Percentiles rank a stretch among this genome's conserved stretches.
These are phyloP conservation scores for Erodium maritimum DNA, from an alignment of 345 rosid species.

Conservation along the genomic window DNA sequence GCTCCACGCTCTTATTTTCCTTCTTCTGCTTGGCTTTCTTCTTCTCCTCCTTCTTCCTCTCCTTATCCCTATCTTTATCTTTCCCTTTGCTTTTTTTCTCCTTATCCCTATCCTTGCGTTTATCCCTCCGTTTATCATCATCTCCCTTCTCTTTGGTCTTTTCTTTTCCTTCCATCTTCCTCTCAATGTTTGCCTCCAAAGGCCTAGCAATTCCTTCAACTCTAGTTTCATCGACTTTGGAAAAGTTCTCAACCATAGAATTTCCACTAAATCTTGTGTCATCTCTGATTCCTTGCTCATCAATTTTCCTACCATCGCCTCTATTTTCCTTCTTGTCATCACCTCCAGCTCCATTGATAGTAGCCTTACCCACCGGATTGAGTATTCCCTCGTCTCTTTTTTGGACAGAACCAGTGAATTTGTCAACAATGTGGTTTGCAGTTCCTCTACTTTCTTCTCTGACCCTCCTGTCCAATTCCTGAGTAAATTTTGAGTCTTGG, in stretches of 20 bases:
- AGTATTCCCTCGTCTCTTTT: constrained; percentile 26
- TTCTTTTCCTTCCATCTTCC: constrained; percentile 22
- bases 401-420: constrained; percentile 12
- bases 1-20: constrained; percentile 13
- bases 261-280: constrained; percentile 18
- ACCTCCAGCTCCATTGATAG: constrained; percentile 16
- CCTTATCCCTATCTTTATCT: constrained; percentile 17
- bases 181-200: constrained; percentile 16
- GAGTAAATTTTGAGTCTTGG: constrained; percentile 22
- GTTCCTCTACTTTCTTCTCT: constrained; percentile 25
- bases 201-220: constrained; percentile 18
- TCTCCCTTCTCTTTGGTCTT: constrained; percentile 23
- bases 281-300: constrained; percentile 18
- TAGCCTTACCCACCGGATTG: constrained; percentile 12
- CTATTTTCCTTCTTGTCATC: constrained; percentile 24
- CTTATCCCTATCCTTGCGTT: constrained; percentile 7
- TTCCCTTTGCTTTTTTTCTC: constrained; percentile 5
- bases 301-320: constrained; percentile 20
- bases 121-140: constrained; percentile 18
- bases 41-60: constrained; percentile 20
- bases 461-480: constrained; percentile 27
- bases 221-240: constrained; percentile 18
- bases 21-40: constrained; percentile 16
- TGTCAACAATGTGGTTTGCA: constrained; percentile 20
- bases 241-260: constrained; percentile 13